Base-by-base conservation (phyloP, 2,329 filamentous ascomycete species). In the Biscogniauxia sp. region DNA sequence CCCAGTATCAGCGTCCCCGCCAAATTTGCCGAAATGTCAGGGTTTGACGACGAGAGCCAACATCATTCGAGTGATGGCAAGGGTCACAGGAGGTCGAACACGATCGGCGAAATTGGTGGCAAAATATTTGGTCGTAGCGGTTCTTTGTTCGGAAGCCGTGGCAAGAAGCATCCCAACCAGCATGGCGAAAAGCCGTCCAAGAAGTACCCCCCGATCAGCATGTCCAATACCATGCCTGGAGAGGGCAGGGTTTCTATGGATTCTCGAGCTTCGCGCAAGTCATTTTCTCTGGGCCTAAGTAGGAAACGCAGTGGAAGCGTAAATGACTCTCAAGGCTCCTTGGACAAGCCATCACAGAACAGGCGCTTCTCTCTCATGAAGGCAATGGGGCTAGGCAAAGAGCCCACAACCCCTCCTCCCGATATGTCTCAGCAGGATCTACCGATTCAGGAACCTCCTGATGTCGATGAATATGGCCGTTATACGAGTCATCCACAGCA, bases 141-240 rank as follows among this genome's bases (percentile, higher is more conserved):
- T 15, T 95, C 92, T 8, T 82, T 95, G 61, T 93, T 95, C 72
- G 88, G 90, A n/a, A 83, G 85, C 49, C 72, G 72, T 51, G 37
- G 37, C 37, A 75, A 73, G 70, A 75, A 72, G 68, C 72, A 70
- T 37, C 55, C 69, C 37, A 69, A 72, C 20, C 72, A 72, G 57
- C 66, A 66, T 56, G 65, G 72, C 60, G 77, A 81, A 64, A 87
- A 91, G 73, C 88, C 88, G 64, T 79, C 84, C 57, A 88, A 86
- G 73, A 88, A 85, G 65, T 96, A 97, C 71, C 94, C 94, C 59
- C 94, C 94, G 3, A 90, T 94, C 54, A 97, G 93, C 78, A 96
- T 97, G 92, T 86, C 89, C 63, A 89, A 89, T 64, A 81, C 86
- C 1, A 85, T 90, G 75, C 79, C 85, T 5, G 82, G 83, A 49